phyloP scores from a whole-genome alignment of 1,284 basidiomycete genomes.

The Ceratobasidium papillatum region DNA sequence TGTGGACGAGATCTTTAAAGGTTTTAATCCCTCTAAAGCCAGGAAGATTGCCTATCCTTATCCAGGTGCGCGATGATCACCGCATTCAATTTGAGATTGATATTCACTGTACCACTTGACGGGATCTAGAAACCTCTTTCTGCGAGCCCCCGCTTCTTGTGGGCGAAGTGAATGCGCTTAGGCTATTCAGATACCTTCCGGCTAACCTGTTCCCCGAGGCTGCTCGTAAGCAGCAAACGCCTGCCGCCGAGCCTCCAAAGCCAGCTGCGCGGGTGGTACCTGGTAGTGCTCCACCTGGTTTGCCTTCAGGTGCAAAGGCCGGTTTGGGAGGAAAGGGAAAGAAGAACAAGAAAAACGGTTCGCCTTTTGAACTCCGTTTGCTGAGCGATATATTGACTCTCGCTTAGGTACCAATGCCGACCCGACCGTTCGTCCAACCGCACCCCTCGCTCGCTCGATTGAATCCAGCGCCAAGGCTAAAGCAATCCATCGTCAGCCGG shows the following conservation, averaged over 20 bases:
- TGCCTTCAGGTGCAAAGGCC: not conserved
- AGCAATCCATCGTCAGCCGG: not conserved
- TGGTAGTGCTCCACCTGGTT: not conserved
- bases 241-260: not conserved
- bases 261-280: constrained; percentile 13
- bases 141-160: constrained; percentile 12
- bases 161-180: constrained; percentile 14
- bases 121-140: not conserved
- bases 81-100: too few species aligned
- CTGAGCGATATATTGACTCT: not conserved
- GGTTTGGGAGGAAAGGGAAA: constrained; percentile 28
- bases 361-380: not conserved
- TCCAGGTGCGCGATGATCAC: not conserved
- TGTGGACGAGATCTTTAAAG: constrained; percentile 19
- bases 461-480: constrained; percentile 35
- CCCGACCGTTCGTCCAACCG: constrained; percentile 15
- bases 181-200: constrained; percentile 22
- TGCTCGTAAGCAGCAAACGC: not conserved
- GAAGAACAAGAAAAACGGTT: not conserved
- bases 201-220: constrained; percentile 22
- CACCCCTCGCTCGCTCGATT: constrained; percentile 6
- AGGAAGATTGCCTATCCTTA: constrained; percentile 5
- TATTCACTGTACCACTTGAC: not conserved
- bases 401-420: not conserved
- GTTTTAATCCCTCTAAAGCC: constrained; percentile 9